Conservation (phyloP, 2,329 filamentous ascomycete genomes). For the Trichoderma polysporum region DNA sequence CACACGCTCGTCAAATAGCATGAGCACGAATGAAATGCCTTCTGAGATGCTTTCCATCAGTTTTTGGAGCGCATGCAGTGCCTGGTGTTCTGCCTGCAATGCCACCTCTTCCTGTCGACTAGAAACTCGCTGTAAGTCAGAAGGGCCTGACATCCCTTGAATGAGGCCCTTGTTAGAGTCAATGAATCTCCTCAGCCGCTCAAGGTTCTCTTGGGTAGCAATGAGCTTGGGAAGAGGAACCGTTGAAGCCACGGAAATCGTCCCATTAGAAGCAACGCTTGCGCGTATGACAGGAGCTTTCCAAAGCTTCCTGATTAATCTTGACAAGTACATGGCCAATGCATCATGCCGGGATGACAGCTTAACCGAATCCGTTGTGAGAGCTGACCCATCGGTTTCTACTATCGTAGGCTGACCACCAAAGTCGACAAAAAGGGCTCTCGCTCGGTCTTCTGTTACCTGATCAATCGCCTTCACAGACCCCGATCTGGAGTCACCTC, state of each 20-base stretch:
- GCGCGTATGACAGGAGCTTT: slow-evolving; percentile 69
- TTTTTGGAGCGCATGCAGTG: slow-evolving; percentile 79
- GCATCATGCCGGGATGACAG: slow-evolving; percentile 89
- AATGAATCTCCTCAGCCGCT: slow-evolving; percentile 77
- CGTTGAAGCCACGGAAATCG: slow-evolving; percentile 64
- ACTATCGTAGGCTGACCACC: slow-evolving; percentile 84
- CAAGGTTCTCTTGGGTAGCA: slow-evolving; percentile 75
- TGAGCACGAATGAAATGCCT: slow-evolving; percentile 92
- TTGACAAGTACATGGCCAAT: slow-evolving; percentile 80
- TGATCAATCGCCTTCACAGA: slow-evolving; percentile 79
- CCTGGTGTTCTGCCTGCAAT: slow-evolving; percentile 90
- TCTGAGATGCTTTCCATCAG: slow-evolving; percentile 90
- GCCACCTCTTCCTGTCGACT: slow-evolving; percentile 90
- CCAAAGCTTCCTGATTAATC: slow-evolving; percentile 89
- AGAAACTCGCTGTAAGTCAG: slow-evolving; percentile 73
- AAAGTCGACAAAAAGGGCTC: slow-evolving; percentile 86
- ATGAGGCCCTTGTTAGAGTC: slow-evolving; percentile 87
- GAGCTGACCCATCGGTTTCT: slow-evolving; percentile 69
- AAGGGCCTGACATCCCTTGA: slow-evolving; percentile 87
- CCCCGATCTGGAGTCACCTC: slow-evolving; percentile 69
- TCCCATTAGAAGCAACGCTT: slow-evolving; percentile 53
- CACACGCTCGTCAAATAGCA: slow-evolving; percentile 90
- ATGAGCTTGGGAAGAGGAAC: slow-evolving; percentile 68
- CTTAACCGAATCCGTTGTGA: slow-evolving; percentile 76
- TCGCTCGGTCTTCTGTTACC: slow-evolving; percentile 79